Base-by-base conservation (phyloP, 2,329 filamentous ascomycete species). In the Pseudocercospora macadamiae region DNA sequence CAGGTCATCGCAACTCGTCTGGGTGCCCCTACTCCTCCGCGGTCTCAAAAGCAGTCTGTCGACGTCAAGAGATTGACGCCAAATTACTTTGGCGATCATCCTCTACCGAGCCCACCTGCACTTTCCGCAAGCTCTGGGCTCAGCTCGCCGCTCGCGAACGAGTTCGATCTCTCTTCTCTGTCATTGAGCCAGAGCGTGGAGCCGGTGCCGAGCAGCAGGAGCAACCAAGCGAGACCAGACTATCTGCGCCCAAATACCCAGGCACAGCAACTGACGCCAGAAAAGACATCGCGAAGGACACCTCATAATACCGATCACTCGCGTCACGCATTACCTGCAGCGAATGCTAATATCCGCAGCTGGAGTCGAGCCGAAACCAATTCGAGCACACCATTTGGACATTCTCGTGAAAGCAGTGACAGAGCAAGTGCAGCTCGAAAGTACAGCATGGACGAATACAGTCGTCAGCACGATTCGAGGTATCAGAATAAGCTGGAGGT, bases 401-500 rank as follows among this genome's bases (percentile, higher is more conserved):
- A 69, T 49, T 67, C 67, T 12, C 60, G 64, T 4, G 54, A 55
- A 16, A 60, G 48, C 49, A 67, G 64, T 39, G 58, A 64, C 25
- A 62, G 60, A 23, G 36, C 48, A 4, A 59, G 57, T 30, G 25
- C 54, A 8, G 18, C 53, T 44, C 55, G 64, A n/a, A 57, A 67
- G 42, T 55, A 62, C 48, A 58, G 54, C 54, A 57, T 57, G 32
- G 53, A 60, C 25, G 61, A 61, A 6, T 64, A 66, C 21, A 67
- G 60, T 18, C 64, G 66, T 3, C 47, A 60, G 14, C 32, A 56
- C 16, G 64, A 68, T n/a, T 30, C 57, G 6, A 62, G 60, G 19
- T 65, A 67, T 34, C 64, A 64, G 19, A 61, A 67, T 25, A 54
- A 60, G 8, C 51, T 65, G 3, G 68, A 68, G 30, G 60, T 66